These are phyloP conservation scores for Castanea sativa DNA, from an alignment of 306 rosid species.

Conservation along the genomic window DNA sequence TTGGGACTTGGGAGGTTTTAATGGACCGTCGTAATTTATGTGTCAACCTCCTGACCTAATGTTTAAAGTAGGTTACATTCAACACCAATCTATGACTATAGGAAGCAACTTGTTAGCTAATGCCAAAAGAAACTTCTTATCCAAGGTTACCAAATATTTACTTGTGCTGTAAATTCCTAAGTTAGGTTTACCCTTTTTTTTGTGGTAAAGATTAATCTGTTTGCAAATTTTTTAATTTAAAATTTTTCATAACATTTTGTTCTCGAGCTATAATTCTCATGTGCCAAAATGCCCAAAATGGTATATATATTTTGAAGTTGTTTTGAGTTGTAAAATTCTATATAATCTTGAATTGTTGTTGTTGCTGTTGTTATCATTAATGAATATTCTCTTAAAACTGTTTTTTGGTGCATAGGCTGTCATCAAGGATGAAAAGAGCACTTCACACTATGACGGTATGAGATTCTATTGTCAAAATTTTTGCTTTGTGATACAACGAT, in stretches of 20 bases:
- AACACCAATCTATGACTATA: not conserved
- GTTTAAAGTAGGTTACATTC: not conserved
- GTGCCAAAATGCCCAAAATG: not conserved
- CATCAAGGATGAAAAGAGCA: conserved; percentile 44
- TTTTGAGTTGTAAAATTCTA: not conserved
- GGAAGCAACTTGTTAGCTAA: not conserved
- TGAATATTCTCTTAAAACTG: not conserved
- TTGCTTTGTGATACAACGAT: not conserved
- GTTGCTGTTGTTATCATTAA: not conserved
- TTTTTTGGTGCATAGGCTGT: conserved; percentile 55
- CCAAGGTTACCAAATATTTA: not conserved
- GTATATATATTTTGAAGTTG: not conserved
- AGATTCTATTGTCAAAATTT: conserved; percentile 1
- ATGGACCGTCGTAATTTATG: not conserved
- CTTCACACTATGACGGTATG: conserved; percentile 61
- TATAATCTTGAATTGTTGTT: not conserved
- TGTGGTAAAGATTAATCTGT: not conserved
- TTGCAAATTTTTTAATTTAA: not conserved
- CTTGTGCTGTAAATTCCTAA: not conserved
- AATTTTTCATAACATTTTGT: not conserved
- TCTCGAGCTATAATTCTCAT: not conserved
- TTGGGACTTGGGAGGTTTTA: not conserved
- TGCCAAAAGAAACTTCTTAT: not conserved
- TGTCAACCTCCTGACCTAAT: not conserved
- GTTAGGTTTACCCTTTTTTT: not conserved